Evolutionary conservation across 2,329 filamentous ascomycete species (phyloP).

Genomic region (Fusarium beomiforme): DNA sequence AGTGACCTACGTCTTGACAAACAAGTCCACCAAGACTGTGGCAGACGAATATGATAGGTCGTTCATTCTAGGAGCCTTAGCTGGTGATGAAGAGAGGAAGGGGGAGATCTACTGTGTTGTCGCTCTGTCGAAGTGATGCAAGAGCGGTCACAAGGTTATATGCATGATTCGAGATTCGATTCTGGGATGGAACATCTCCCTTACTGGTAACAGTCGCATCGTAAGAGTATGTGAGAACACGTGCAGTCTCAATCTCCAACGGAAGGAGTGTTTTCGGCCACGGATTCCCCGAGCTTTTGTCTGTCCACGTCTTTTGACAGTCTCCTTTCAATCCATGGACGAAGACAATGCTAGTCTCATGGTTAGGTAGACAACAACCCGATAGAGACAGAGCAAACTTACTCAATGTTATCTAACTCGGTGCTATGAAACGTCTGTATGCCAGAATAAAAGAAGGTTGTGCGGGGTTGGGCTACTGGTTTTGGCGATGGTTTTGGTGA

Average conservation of each 20-base stretch:
- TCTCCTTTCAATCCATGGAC: conserved; percentile 30
- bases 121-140: conserved; percentile 8
- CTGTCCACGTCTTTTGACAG: conserved; percentile 27
- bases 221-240: conserved; percentile 32
- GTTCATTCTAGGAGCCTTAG: background rate
- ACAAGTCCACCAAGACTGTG: conserved; percentile 31
- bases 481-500: background rate
- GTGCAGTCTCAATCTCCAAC: conserved; percentile 1
- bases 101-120: background rate
- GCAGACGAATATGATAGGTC: conserved; percentile 32
- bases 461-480: fast-evolving
- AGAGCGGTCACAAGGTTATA: conserved; percentile 23
- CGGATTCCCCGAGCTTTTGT: background rate
- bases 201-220: background rate
- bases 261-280: conserved; percentile 26
- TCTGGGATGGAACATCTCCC: background rate
- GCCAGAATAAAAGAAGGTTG: conserved; percentile 2
- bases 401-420: background rate
- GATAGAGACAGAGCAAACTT: background rate
- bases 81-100: fast-evolving
- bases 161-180: conserved; percentile 29
- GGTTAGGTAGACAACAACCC: background rate
- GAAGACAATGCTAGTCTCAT: conserved; percentile 16
- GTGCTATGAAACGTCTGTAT: background rate
- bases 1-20: conserved; percentile 27